These are phyloP conservation scores for Globisporangium lucens DNA, from an alignment of 352 stramenopile species.

Conservation along the genomic window DNA sequence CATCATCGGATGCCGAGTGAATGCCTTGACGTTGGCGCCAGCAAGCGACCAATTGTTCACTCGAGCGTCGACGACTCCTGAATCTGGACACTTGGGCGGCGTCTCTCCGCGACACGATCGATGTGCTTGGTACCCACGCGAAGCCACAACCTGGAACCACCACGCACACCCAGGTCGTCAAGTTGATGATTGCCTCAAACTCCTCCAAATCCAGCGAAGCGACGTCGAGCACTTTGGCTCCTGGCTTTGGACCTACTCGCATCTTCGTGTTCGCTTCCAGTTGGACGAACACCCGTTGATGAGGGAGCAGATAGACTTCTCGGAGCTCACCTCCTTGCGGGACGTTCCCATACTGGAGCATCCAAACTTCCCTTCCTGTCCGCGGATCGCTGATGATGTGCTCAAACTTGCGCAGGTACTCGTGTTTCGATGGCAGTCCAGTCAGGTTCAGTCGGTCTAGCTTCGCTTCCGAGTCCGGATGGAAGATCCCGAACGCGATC, in stretches of 20 bases:
- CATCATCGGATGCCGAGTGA: not conserved
- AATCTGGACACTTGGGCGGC: conserved; percentile 17
- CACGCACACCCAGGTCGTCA: not conserved
- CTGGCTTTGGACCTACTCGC: not conserved
- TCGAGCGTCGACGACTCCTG: not conserved
- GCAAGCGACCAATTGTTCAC: not conserved
- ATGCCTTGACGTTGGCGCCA: not conserved
- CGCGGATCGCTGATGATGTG: too few relatives aligned
- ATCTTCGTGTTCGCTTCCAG: not conserved
- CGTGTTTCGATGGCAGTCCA: conserved; percentile 20
- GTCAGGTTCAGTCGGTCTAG: conserved; percentile 30
- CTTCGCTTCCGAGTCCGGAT: conserved; percentile 27
- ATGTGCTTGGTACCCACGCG: not conserved
- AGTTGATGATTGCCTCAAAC: not conserved
- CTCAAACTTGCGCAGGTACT: not conserved
- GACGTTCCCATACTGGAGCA: too few relatives aligned
- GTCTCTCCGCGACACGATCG: not conserved
- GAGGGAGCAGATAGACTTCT: too few relatives aligned
- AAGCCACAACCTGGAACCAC: not conserved
- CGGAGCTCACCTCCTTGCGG: too few relatives aligned
- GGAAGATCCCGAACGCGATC: conserved; percentile 42
- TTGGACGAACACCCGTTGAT: not conserved
- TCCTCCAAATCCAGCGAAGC: not conserved
- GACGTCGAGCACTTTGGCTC: not conserved
- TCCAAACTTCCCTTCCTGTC: too few relatives aligned